Evolutionary conservation across 768 basidiomycete species (phyloP), one percentile per base, ranked within the genome.

Genomic region (Phlebiopsis flavidoalba): DNA sequence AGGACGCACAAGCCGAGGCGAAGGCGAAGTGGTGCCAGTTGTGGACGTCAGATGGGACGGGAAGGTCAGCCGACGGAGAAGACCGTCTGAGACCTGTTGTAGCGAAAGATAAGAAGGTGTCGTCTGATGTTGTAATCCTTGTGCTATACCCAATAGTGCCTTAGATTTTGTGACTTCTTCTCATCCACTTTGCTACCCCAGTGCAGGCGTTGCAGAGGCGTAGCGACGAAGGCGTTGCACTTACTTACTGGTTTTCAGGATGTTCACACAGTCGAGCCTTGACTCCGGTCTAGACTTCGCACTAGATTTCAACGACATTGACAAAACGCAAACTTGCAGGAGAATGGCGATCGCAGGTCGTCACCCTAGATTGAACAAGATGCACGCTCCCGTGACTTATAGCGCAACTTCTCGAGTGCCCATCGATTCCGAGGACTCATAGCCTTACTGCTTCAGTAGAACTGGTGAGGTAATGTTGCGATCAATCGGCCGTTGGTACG

Each of bases 21-120:
- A 77, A 59, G 80, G 76, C n/a, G 78, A 84, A 46, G 65, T 70
- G 17, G 77, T 88, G 50, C 76, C 75, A 60, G 76, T 88, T 19
- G 73, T 88, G 36, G 83, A 88, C 69, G 69, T 83, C 12, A 71
- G 81, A 59, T 69, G 76, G 53, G 80, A 82, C 63, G 62, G n/a
- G 68, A 24, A 67, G 72, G 43, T 19, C 49, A 7, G 60, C 45
- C 37, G 64, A 59, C 10, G 55, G 36, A 19, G 22, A 26, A 48
- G 48, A 54, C 12, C 10, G 19, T 19, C 47, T 43, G 22, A 50
- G 21, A 4, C 19, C 19, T 21, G n/a, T 26, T 21, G n/a, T 26
- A 7, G 19, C 33, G 7, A 57, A 40, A 22, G 40, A 49, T 21
- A 31, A 4, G 48, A 61, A 50, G 26, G 60, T 33, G 47, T 31